phyloP scores from a whole-genome alignment of 495 filamentous ascomycete species.

The Chaetomidium leptoderma region DNA sequence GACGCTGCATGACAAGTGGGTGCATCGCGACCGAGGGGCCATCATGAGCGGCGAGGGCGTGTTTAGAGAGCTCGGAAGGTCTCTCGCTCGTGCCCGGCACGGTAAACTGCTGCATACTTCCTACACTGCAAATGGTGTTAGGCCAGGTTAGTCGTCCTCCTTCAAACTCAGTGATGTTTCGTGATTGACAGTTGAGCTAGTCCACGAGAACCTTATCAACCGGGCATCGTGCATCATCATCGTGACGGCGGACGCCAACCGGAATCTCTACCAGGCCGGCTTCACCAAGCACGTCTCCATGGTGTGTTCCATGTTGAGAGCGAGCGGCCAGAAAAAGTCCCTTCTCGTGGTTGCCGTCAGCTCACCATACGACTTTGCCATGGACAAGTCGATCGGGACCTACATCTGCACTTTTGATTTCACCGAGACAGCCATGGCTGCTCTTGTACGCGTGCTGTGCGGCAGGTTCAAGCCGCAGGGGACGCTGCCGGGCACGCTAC shows the following conservation, averaged over 20 bases:
- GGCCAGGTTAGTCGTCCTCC: conserved; percentile 48
- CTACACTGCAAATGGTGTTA: conserved; percentile 83
- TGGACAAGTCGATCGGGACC: conserved; percentile 77
- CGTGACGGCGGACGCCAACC: conserved; percentile 83
- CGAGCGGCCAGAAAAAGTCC: conserved; percentile 60
- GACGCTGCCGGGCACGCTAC: conserved; percentile 71
- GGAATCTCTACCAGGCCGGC: conserved; percentile 83
- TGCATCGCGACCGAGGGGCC: conserved; percentile 57
- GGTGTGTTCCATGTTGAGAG: conserved; percentile 66
- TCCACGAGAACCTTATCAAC: conserved; percentile 86
- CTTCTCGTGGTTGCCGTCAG: conserved; percentile 84
- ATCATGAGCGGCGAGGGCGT: conserved; percentile 85
- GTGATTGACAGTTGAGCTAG: conserved; percentile 29
- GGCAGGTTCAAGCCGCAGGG: conserved; percentile 71
- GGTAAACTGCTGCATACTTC: conserved; percentile 85
- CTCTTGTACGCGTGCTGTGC: conserved; percentile 74
- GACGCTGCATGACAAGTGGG: conserved; percentile 50
- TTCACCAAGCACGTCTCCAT: conserved; percentile 93
- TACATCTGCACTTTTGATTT: conserved; percentile 94
- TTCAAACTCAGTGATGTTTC: neutral
- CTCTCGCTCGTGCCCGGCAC: conserved; percentile 72
- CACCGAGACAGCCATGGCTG: conserved; percentile 80
- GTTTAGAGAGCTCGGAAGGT: conserved; percentile 77
- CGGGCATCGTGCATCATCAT: conserved; percentile 80
- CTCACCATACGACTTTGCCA: conserved; percentile 93